Evolutionary conservation across 306 rosid genomes (phyloP), one percentile per base, ranked within the genome.

Genomic region (Ormosia semicastrata): DNA sequence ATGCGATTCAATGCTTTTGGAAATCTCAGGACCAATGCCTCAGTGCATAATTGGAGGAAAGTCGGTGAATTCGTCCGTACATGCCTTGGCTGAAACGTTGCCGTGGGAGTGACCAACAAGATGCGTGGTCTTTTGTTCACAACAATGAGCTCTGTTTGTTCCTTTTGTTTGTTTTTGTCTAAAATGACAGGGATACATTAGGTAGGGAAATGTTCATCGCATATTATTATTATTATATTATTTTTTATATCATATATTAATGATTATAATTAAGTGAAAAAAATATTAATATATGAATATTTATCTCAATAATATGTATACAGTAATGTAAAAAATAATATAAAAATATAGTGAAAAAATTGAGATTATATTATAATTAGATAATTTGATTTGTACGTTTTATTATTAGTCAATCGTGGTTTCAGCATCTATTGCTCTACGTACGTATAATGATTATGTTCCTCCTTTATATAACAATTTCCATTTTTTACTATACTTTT

Each of bases 101-200:
- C 66, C 81, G 36, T 36, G 64, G 64, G 41, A 71, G 57, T 75
- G 33, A 57, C 54, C 46, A 39, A 30, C 64, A 67, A 63, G 56
- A 47, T 80, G 64, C 66, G 60, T 77, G 86, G 76, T 77, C 63
- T 81, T 53, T 77, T 63, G 66, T 57, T 43, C 84, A 53, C 73
- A 73, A 53, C 86, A 40, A 29, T 41, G 1, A 17, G 17, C 59
- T 74, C 80, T 77, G 68, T 75, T 75, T 66, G 54, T 40, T 83
- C 78, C 74, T 74, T 74, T 65, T 75, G 89, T 74, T 81, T 49
- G 49, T 24, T 24, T 24, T 24, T 75, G 85, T 79, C 43, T 59
- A 44, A 44, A 53, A 81, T 85, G 67, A 76, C 82, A 18, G 7
- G 4, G 54, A 54, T 54, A 24, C 1, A 34, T 69, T 62, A n/a